Percentiles rank a stretch among this genome's conserved stretches.
phyloP scores from a whole-genome alignment of 2,329 filamentous ascomycete species.

The Pseudonectria buxi region DNA sequence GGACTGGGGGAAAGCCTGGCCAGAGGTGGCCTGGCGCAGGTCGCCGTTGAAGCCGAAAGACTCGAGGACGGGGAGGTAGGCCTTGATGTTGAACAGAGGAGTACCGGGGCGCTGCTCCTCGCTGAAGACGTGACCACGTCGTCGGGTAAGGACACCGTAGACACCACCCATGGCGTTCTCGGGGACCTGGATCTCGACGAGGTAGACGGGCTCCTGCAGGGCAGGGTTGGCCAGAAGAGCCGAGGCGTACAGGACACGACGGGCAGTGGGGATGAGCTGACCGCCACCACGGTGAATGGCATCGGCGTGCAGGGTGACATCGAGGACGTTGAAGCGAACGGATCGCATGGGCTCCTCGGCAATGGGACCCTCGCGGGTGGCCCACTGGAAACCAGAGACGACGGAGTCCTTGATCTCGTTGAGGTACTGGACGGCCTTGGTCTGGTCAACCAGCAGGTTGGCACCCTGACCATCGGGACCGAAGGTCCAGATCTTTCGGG shows the following conservation, averaged over 20 bases:
- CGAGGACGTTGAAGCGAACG: conserved; percentile 96
- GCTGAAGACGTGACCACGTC: conserved; percentile 97
- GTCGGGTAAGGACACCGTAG: conserved; percentile 95
- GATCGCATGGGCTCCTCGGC: conserved; percentile 98
- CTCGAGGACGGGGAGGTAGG: conserved; percentile 92
- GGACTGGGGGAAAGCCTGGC: conserved; percentile 97
- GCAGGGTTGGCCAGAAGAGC: conserved; percentile 84
- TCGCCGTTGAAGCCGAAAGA: conserved; percentile 99
- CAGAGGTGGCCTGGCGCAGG: conserved; percentile 85
- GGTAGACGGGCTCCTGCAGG: conserved; percentile 95
- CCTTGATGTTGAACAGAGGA: conserved; percentile 99
- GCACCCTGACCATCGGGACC: conserved; percentile 95
- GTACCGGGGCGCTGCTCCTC: conserved; percentile 98
- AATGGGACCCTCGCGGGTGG: conserved; percentile 92
- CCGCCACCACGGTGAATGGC: conserved; percentile 99
- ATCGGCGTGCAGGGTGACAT: conserved; percentile 99
- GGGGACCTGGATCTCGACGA: conserved; percentile 98
- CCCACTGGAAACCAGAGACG: conserved; percentile 99
- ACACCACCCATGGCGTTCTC: conserved; percentile 99
- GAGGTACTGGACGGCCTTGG: conserved; percentile 99
- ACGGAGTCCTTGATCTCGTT: conserved; percentile 99
- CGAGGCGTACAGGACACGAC: conserved; percentile 94
- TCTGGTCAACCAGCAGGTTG: conserved; percentile 99
- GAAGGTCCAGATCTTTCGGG: conserved; percentile 99
- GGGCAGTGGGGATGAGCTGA: conserved; percentile 95